Conservation (phyloP, 495 filamentous ascomycete genomes). For the Tuber calosporum region DNA sequence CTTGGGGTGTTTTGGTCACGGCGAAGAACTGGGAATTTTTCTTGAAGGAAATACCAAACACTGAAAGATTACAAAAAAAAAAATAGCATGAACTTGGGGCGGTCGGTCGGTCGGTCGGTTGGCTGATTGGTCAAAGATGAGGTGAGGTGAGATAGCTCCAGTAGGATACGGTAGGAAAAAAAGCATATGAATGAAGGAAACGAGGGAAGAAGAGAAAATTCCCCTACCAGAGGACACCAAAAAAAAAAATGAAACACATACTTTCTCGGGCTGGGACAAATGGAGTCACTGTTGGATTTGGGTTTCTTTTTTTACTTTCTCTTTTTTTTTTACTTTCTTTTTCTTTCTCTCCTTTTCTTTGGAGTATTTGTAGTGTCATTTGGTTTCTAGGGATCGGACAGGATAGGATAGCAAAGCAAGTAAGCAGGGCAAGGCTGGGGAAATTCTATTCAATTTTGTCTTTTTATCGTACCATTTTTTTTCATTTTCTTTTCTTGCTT, state of each 20-base stretch:
- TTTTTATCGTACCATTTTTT: constrained; percentile 4
- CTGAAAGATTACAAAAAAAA: constrained; percentile 4
- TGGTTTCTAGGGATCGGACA: not conserved
- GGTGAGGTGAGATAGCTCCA: not conserved
- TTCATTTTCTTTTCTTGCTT: not conserved
- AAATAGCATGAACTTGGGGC: not conserved
- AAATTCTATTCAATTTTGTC: not conserved
- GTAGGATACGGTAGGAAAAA: not conserved
- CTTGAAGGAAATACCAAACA: constrained; percentile 7
- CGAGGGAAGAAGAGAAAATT: not conserved
- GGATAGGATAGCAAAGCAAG: not conserved
- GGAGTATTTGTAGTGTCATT: not conserved
- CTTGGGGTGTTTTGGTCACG: not conserved
- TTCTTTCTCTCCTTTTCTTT: not conserved
- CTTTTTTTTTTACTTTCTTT: not conserved
- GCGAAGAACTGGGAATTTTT: constrained; percentile 7
- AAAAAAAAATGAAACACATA: not conserved
- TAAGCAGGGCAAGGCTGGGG: not conserved
- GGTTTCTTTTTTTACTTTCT: not conserved
- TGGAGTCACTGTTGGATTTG: not conserved
- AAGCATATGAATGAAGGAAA: not conserved
- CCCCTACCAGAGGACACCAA: not conserved
- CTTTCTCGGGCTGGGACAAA: not conserved
- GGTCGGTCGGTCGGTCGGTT: not conserved
- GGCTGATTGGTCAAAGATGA: not conserved